Conservation (phyloP, 176 grass and related monocot genomes). For the Canna indica region DNA sequence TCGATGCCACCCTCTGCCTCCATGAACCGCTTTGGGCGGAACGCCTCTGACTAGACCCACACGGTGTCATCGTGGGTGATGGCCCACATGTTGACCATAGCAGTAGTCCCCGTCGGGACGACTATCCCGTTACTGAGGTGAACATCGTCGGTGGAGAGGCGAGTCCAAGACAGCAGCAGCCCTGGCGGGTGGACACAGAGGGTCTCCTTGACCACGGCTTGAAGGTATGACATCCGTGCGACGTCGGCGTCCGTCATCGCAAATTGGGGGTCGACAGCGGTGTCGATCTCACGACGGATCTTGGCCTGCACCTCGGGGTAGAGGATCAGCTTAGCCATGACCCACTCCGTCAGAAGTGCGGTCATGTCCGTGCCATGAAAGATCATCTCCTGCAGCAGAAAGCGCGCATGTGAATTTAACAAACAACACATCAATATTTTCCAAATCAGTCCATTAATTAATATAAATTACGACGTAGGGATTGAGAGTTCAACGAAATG, state of each 20-base stretch:
- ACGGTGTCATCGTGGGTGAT: slow-evolving; percentile 56
- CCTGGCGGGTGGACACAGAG: slow-evolving; percentile 59
- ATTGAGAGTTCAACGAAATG: not conserved
- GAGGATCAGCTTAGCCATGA: slow-evolving; percentile 59
- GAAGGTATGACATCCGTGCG: slow-evolving; percentile 48
- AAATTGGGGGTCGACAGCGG: not conserved
- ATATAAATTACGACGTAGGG: too few species aligned
- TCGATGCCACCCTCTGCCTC: slow-evolving; percentile 39
- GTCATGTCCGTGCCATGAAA: slow-evolving; percentile 80
- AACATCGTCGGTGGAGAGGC: slow-evolving; percentile 59
- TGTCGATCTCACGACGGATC: slow-evolving; percentile 41
- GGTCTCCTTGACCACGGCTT: slow-evolving; percentile 70
- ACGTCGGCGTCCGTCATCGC: slow-evolving; percentile 39
- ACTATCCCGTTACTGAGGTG: slow-evolving; percentile 59
- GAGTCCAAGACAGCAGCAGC: slow-evolving; percentile 73
- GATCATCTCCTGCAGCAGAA: slow-evolving; percentile 58
- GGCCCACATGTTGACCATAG: slow-evolving; percentile 94
- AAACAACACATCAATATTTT: too few species aligned
- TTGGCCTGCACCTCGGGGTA: slow-evolving; percentile 40
- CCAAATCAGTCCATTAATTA: too few species aligned
- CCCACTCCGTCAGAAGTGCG: slow-evolving; percentile 70
- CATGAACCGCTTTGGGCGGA: slow-evolving; percentile 45
- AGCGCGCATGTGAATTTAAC: too few species aligned
- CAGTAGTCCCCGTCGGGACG: slow-evolving; percentile 53
- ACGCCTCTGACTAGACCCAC: slow-evolving; percentile 38